A percentile compares a stretch with the other conserved stretches of the same genome.
These are phyloP conservation scores for Skeletonema marinoi DNA, from an alignment of 108 stramenopile species.

Conservation along the genomic window DNA sequence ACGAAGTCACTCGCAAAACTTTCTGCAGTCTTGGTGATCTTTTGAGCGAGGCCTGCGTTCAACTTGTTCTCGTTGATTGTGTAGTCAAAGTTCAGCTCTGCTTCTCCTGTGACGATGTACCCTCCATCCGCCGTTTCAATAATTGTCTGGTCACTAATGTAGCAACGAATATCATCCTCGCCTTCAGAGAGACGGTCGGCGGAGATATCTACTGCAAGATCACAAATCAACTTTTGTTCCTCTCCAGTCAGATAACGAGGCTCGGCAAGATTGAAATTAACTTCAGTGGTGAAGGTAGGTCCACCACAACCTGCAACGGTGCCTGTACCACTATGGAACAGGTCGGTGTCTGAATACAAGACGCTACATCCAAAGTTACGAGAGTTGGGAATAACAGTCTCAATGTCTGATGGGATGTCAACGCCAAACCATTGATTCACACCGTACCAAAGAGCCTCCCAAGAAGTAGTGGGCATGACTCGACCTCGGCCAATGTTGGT, in stretches of 20 bases:
- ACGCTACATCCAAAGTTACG: conserved; percentile 31
- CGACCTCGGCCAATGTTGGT: conserved; percentile 55
- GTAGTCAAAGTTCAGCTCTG: conserved; percentile 33
- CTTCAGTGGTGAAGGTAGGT: conserved; percentile 6
- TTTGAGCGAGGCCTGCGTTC: conserved; percentile 3
- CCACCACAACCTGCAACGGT: conserved; percentile 30
- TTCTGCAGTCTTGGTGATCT: conserved; percentile 11
- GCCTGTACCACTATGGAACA: conserved; percentile 22
- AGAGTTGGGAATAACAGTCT: conserved; percentile 33
- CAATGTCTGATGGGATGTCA: conserved; percentile 23
- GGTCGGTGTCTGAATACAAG: conserved; percentile 28
- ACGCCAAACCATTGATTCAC: conserved; percentile 64
- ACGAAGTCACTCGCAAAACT: conserved; percentile 20
- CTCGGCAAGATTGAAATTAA: conserved; percentile 12
- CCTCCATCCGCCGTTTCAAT: not conserved
- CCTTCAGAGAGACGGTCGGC: conserved; percentile 10
- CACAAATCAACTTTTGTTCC: conserved; percentile 41
- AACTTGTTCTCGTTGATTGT: not conserved
- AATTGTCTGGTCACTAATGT: conserved; percentile 22
- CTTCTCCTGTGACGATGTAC: conserved; percentile 13
- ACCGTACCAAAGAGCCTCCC: conserved; percentile 58
- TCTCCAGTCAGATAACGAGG: conserved; percentile 34
- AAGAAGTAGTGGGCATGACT: conserved; percentile 53
- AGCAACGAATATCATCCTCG: conserved; percentile 24
- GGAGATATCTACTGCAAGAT: conserved; percentile 14